These are phyloP conservation scores for Diaporthe helianthi DNA, from an alignment of 2,329 filamentous ascomycete species.

Conservation along the genomic window DNA sequence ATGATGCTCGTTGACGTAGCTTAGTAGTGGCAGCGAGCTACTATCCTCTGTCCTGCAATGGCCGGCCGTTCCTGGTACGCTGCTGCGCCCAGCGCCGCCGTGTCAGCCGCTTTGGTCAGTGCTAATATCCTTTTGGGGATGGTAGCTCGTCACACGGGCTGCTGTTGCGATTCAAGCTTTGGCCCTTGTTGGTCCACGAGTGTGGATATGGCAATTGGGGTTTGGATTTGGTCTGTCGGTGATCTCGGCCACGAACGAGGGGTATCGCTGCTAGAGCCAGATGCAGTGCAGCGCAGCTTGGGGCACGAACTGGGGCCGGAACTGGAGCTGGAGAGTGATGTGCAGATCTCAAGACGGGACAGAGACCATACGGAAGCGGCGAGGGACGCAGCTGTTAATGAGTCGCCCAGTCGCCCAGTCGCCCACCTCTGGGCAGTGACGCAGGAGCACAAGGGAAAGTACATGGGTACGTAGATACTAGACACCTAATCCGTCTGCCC, in stretches of 20 bases:
- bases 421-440: not conserved
- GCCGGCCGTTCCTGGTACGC: slow-evolving; percentile 15
- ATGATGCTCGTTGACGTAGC: slow-evolving; percentile 29
- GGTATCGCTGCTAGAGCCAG: slow-evolving; percentile 8
- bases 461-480: not conserved
- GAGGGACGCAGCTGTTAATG: slow-evolving; percentile 1
- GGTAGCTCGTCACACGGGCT: slow-evolving; percentile 13
- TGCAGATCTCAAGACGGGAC: not conserved
- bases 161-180: not conserved
- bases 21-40: not conserved
- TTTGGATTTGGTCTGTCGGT: not conserved
- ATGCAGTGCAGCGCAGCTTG: not conserved
- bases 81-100: slow-evolving; percentile 11
- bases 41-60: not conserved
- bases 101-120: slow-evolving; percentile 22
- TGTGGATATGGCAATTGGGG: not conserved
- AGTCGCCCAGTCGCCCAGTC: too few relatives aligned
- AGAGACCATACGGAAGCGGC: not conserved
- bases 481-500: not conserved
- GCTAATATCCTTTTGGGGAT: not conserved
- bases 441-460: slow-evolving; percentile 5
- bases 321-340: slow-evolving; percentile 3
- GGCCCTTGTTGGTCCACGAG: not conserved
- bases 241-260: not conserved
- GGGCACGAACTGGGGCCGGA: not conserved